Conservation (phyloP, 306 rosid species). For the Vachellia collinsii region DNA sequence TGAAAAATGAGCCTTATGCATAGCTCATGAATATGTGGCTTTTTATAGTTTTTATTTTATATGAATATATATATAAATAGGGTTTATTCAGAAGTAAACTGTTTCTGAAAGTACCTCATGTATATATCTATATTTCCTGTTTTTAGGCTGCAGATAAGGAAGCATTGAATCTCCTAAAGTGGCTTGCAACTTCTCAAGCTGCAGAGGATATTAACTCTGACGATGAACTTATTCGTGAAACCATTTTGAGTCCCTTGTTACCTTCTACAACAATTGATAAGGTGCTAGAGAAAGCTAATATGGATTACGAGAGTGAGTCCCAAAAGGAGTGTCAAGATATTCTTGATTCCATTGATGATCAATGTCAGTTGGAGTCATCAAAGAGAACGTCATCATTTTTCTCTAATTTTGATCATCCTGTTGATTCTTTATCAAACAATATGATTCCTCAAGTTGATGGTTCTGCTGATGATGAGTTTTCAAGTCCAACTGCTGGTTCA, state of each 20-base stretch:
- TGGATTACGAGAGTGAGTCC: conserved; percentile 79
- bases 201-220: conserved; percentile 75
- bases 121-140: conserved; percentile 29
- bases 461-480: conserved; percentile 56
- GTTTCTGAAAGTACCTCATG: conserved; percentile 26
- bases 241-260: conserved; percentile 75
- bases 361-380: conserved; percentile 52
- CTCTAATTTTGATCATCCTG: conserved; percentile 39
- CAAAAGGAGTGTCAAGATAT: conserved; percentile 96
- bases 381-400: conserved; percentile 46
- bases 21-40: neutral
- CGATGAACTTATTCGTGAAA: conserved; percentile 84
- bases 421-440: conserved; percentile 41
- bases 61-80: neutral
- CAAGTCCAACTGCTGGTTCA: conserved; percentile 54
- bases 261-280: conserved; percentile 72
- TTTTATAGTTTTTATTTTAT: neutral
- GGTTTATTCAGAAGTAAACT: neutral
- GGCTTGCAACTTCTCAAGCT: conserved; percentile 90
- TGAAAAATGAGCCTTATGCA: neutral
- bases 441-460: conserved; percentile 75
- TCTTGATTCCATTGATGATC: conserved; percentile 79
- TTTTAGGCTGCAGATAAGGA: conserved; percentile 69
- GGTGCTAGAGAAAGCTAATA: conserved; percentile 78
- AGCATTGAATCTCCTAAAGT: conserved; percentile 73